Evolutionary conservation across 495 filamentous ascomycete species (phyloP).

Genomic region (Aspergillus haitiensis): DNA sequence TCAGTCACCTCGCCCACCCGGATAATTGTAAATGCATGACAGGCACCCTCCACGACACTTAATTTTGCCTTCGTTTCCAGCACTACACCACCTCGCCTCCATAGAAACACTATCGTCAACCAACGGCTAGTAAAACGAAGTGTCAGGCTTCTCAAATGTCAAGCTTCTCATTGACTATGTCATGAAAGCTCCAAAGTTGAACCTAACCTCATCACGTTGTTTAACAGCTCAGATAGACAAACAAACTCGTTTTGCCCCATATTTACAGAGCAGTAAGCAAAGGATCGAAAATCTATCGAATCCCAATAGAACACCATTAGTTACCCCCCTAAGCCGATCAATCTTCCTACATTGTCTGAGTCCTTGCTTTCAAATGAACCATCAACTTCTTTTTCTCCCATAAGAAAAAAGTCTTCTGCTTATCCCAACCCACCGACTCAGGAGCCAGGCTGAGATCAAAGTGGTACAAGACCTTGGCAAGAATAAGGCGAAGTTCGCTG

Average conservation of each 20-base stretch:
- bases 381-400: slow-evolving; percentile 41
- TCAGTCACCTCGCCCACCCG: background rate
- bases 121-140: background rate
- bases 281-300: background rate
- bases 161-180: too few relatives aligned
- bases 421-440: slow-evolving; percentile 36
- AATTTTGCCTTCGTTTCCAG: background rate
- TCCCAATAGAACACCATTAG: background rate
- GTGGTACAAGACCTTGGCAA: slow-evolving; percentile 52
- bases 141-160: too few relatives aligned
- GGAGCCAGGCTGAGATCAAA: slow-evolving; percentile 50
- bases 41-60: background rate
- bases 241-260: too few relatives aligned
- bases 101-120: background rate
- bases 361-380: slow-evolving; percentile 21
- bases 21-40: slow-evolving; percentile 3
- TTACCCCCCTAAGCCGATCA: background rate
- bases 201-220: too few relatives aligned
- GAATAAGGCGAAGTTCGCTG: slow-evolving; percentile 52
- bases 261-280: too few relatives aligned
- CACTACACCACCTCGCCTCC: slow-evolving; percentile 1
- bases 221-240: too few relatives aligned
- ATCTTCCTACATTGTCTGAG: background rate
- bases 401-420: slow-evolving; percentile 37
- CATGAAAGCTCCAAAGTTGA: too few relatives aligned